phyloP scores from a whole-genome alignment of 768 basidiomycete species.

The Leccinum fibrillosum region DNA sequence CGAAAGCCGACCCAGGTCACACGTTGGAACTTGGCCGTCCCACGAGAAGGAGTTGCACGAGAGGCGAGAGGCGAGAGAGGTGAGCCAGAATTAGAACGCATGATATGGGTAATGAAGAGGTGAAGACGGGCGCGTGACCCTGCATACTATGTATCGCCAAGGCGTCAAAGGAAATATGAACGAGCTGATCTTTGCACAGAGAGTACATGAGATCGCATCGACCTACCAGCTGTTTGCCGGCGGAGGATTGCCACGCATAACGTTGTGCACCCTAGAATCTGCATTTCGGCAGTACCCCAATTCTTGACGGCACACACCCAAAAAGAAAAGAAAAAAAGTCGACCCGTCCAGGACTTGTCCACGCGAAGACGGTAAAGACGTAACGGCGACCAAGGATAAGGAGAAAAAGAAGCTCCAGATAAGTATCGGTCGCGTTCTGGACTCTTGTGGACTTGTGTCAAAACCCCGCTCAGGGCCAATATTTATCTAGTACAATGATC shows the following conservation, averaged over 20 bases:
- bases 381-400: neutral
- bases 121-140: neutral
- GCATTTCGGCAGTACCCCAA: neutral
- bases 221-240: neutral
- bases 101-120: neutral
- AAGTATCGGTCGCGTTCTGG: neutral
- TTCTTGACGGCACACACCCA: neutral
- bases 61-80: neutral
- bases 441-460: neutral
- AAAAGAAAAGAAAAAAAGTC: neutral
- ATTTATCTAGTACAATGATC: neutral
- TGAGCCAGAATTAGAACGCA: neutral
- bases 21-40: neutral
- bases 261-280: neutral
- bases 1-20: neutral
- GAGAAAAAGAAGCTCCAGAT: neutral
- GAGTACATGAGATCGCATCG: neutral
- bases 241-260: neutral
- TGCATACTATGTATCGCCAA: neutral
- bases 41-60: neutral
- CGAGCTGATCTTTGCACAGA: neutral
- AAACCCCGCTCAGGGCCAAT: neutral
- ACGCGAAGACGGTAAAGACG: neutral
- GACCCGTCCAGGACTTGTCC: neutral
- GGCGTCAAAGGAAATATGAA: neutral